A percentile compares a stretch with the other conserved stretches of the same genome.
phyloP scores from a whole-genome alignment of 495 filamentous ascomycete genomes.

The Penicilliopsis zonata region DNA sequence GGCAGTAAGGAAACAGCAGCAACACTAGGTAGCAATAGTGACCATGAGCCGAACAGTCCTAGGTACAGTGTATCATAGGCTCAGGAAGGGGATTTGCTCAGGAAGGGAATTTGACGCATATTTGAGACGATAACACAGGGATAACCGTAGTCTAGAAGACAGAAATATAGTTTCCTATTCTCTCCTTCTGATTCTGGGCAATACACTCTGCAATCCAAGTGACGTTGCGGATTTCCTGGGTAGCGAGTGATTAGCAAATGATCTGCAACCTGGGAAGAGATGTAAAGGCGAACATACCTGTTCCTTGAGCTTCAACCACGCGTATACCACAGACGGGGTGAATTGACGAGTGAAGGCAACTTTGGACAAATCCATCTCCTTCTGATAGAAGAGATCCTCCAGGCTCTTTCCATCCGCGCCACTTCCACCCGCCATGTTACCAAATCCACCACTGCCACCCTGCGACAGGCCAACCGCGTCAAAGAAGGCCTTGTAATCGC shows the following conservation, averaged over 20 bases:
- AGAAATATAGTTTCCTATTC: slow-evolving; percentile 97
- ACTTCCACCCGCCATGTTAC: slow-evolving; percentile 72
- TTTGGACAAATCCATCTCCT: slow-evolving; percentile 98
- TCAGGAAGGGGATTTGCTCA: neutral
- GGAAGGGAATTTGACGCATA: neutral
- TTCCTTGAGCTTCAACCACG: slow-evolving; percentile 95
- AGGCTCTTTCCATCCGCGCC: slow-evolving; percentile 76
- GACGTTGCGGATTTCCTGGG: slow-evolving; percentile 94
- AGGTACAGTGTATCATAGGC: neutral
- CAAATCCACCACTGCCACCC: slow-evolving; percentile 51
- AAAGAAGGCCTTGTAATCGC: slow-evolving; percentile 89
- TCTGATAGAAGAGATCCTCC: slow-evolving; percentile 97
- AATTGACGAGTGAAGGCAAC: slow-evolving; percentile 92
- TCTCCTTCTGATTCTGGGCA: slow-evolving; percentile 98
- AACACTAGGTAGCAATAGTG: neutral
- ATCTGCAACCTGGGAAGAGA: slow-evolving; percentile 3
- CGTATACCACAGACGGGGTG: slow-evolving; percentile 88
- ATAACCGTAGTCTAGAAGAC: slow-evolving; percentile 51
- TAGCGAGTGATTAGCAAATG: slow-evolving; percentile 11
- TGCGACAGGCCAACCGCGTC: slow-evolving; percentile 81
- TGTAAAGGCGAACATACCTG: slow-evolving; percentile 51
- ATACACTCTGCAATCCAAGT: slow-evolving; percentile 99
- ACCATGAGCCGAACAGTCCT: neutral
- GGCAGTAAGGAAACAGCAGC: neutral
- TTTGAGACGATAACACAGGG: neutral